A percentile compares a stretch with the other conserved stretches of the same genome.
phyloP scores from a whole-genome alignment of 495 filamentous ascomycete genomes.

The Astrocystis sublimbata region DNA sequence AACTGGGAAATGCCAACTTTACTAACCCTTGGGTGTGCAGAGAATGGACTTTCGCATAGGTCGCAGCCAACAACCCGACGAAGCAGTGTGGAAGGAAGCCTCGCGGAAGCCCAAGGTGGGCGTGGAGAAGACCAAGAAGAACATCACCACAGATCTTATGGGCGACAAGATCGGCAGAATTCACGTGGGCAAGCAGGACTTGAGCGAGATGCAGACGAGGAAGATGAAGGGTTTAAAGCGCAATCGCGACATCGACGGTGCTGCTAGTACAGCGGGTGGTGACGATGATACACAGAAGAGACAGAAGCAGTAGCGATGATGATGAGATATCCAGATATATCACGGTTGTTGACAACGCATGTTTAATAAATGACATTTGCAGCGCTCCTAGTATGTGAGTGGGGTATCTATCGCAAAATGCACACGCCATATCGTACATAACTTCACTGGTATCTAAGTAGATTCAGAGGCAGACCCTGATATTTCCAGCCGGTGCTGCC shows the following conservation, averaged over 20 bases:
- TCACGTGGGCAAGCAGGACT: slow-evolving; percentile 88
- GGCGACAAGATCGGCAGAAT: slow-evolving; percentile 96
- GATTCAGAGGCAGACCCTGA: no score
- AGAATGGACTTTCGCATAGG: slow-evolving; percentile 90
- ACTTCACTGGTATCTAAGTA: no score
- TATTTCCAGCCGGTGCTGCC: no score
- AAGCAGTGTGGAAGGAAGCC: slow-evolving; percentile 80
- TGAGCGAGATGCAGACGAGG: slow-evolving; percentile 82
- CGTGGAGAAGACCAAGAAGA: slow-evolving; percentile 90
- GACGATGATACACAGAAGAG: slow-evolving; percentile 29
- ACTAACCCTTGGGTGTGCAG: slow-evolving; percentile 6
- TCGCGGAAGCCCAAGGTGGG: slow-evolving; percentile 75
- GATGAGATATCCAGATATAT: not conserved
- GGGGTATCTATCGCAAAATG: no score
- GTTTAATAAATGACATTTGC: not conserved
- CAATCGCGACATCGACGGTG: slow-evolving; percentile 56
- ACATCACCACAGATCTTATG: slow-evolving; percentile 83
- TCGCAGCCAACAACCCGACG: slow-evolving; percentile 73
- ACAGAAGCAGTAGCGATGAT: slow-evolving; percentile 23
- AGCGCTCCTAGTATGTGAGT: slow-evolving; percentile 20
- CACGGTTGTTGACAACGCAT: no score
- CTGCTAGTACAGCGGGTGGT: slow-evolving; percentile 30
- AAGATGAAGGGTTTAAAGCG: slow-evolving; percentile 99
- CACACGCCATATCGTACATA: no score
- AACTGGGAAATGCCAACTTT: not conserved